Base-by-base conservation (phyloP, 73 alveolate species). In the Durusdinium trenchii region DNA sequence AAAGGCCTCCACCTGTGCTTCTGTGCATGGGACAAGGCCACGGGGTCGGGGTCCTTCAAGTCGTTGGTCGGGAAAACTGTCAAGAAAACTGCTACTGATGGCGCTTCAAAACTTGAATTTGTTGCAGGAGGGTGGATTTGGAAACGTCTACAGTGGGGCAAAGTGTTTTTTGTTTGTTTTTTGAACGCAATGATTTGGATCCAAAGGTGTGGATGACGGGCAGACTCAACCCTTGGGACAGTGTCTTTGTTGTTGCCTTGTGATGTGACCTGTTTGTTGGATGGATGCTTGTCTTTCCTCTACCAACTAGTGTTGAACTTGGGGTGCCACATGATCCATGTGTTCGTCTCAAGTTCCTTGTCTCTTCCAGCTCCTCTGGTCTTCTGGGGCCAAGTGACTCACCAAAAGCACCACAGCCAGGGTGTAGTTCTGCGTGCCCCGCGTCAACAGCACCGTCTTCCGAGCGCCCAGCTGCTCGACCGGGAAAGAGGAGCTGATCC, bases 361-460 rank as follows among this genome's bases (percentile, higher is more conserved):
- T 9, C 38, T 14, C 38, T 1, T 1, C 30, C 46, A 1, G 43
- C 81, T 28, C 20, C 46, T 36, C 38, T 78, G 3, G 6, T 78
- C 9, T n/a, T n/a, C n/a, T n/a, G n/a, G n/a, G n/a, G 71, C 64
- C 92, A 47, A 48, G 47, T 32, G 47, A 69, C 97, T 91, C 20
- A 54, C 64, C 97, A 91, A 47, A 75, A 91, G 89, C 10, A 91
- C 84, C 54, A 46, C 81, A 32, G 87, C 97, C 64, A 91, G 64
- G n/a, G 60, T 79, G 57, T 91, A 91, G 75, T 91, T 91, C 42
- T 91, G 97, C 32, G 97, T 76, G 7, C 97, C 97, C 23, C 97
- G 87, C 3, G 97, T 91, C 35, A 91, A 61, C 89, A 91, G 81
- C 76, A 91, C 75, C 12, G 97, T 67, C 61, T 91, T 91, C 76